Base-by-base conservation (phyloP, 2,329 filamentous ascomycete genomes). In the Elsinoe ampelina region DNA sequence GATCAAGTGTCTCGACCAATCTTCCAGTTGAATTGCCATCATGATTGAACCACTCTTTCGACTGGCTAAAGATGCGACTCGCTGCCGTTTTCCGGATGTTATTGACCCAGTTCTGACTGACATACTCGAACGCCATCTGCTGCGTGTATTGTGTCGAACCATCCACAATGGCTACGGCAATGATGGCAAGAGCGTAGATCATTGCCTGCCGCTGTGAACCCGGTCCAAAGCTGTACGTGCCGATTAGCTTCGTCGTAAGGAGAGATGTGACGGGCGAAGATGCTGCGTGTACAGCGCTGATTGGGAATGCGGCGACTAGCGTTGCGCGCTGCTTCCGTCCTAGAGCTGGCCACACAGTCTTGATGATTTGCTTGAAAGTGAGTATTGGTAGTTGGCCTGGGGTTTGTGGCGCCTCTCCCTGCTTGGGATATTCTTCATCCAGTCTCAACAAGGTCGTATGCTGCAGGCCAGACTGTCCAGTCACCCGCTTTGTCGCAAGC, bases 31-130 rank as follows among this genome's bases (percentile, higher is more conserved):
- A 81, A 67, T 93, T 87, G 34, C 77, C 75, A 1, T 85, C 76
- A 51, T 78, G 74, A 61, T 89, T 84, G 63, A 95, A 95, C 85
- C 90, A 97, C 3, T 79, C 71, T 59, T 80, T 83, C 0, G 88
- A 86, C 65, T 96, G 92, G 38, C 80, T 76, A 0, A 97, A 75
- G 13, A 95, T 82, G 1, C 80, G 78, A 50, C 76, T 76, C 61
- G 95, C 74, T 0, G 87, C 86, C 66, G 84, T 77, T 1, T 77
- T 73, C 1, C 91, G 85, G 8, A 95, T 75, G 0, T 72, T 71
- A 63, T 92, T 83, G 12, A 91, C 78, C 92, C 92, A 97, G 0
- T 77, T 68, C 65, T 95, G 87, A 1, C 82, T 87, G 11, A 78
- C 81, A 22, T 75, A 73, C 61, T 95, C 89, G 5, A 95, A 77